phyloP scores from a whole-genome alignment of 768 basidiomycete species.

The Lactifluus piperatus region DNA sequence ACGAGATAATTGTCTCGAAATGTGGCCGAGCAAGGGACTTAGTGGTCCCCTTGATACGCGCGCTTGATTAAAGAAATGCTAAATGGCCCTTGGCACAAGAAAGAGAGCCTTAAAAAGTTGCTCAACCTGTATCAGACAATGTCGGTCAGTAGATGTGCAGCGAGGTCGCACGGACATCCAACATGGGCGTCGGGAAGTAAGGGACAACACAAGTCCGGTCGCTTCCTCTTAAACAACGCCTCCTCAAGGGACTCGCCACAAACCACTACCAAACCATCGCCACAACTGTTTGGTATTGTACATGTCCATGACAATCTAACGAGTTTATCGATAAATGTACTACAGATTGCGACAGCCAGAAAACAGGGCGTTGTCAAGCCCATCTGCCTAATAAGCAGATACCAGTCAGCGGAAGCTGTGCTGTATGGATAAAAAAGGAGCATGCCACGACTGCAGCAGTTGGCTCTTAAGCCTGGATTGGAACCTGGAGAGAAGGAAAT shows the following conservation, averaged over 20 bases:
- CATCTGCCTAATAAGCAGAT: not conserved
- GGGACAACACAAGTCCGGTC: not conserved
- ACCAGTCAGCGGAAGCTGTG: not conserved
- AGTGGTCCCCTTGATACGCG: not conserved
- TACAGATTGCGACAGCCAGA: not conserved
- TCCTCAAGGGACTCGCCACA: not conserved
- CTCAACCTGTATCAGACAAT: constrained; percentile 15
- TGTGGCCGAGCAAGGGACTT: constrained; percentile 7
- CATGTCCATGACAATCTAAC: constrained; percentile 1
- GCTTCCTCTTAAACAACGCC: not conserved
- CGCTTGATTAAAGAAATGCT: not conserved
- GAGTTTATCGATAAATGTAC: not conserved
- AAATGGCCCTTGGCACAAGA: not conserved
- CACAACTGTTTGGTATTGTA: constrained; percentile 6
- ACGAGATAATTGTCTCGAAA: not conserved
- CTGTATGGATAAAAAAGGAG: not conserved
- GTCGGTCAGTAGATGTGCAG: constrained; percentile 10
- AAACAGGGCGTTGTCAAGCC: not conserved
- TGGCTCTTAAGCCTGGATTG: not conserved
- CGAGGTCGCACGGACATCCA: constrained; percentile 1
- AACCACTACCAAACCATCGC: not conserved
- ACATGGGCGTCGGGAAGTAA: constrained; percentile 8
- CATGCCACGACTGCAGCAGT: not conserved
- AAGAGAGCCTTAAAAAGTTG: constrained; percentile 7
- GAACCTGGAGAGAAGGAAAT: not conserved